Conservation (phyloP, 2,329 filamentous ascomycete species). For the Aspergillus thermomutatus region DNA sequence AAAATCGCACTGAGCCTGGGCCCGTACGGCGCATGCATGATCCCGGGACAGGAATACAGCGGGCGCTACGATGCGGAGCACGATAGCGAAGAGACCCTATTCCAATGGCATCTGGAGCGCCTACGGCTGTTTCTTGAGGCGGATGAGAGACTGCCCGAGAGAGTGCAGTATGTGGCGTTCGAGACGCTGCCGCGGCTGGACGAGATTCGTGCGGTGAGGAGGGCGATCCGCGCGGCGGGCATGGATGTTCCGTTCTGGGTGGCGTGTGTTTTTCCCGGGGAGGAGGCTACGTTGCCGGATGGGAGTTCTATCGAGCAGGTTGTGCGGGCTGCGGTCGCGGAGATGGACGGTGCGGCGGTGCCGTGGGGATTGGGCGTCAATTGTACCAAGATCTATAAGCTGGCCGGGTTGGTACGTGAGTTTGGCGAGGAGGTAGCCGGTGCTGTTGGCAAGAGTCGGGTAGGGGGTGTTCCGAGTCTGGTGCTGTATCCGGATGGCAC, state of each 20-base stretch:
- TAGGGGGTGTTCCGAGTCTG: constrained; percentile 43
- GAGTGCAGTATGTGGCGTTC: constrained; percentile 57
- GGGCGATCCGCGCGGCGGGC: constrained; percentile 22
- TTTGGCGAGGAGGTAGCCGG: constrained; percentile 32
- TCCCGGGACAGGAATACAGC: constrained; percentile 63
- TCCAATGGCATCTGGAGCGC: constrained; percentile 57
- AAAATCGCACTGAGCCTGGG: constrained; percentile 57
- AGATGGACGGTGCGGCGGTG: constrained; percentile 15
- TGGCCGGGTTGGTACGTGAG: constrained; percentile 30
- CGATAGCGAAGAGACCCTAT: constrained; percentile 43
- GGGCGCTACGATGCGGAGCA: constrained; percentile 57
- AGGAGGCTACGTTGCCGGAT: constrained; percentile 54
- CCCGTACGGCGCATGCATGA: constrained; percentile 65
- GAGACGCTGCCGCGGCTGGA: constrained; percentile 64
- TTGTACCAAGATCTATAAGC: constrained; percentile 50
- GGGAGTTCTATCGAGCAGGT: constrained; percentile 48
- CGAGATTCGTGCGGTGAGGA: constrained; percentile 54
- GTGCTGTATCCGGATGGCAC: constrained; percentile 69
- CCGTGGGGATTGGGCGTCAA: constrained; percentile 67
- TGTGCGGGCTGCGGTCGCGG: constrained; percentile 36
- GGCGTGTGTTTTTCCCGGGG: constrained; percentile 59
- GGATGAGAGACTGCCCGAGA: constrained; percentile 35
- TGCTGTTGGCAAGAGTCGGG: background rate
- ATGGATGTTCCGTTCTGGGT: constrained; percentile 55
- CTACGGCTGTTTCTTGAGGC: constrained; percentile 49